These are phyloP conservation scores for Phalaenopsis aphrodite DNA, from an alignment of 106 monocot genomes.

Conservation along the genomic window DNA sequence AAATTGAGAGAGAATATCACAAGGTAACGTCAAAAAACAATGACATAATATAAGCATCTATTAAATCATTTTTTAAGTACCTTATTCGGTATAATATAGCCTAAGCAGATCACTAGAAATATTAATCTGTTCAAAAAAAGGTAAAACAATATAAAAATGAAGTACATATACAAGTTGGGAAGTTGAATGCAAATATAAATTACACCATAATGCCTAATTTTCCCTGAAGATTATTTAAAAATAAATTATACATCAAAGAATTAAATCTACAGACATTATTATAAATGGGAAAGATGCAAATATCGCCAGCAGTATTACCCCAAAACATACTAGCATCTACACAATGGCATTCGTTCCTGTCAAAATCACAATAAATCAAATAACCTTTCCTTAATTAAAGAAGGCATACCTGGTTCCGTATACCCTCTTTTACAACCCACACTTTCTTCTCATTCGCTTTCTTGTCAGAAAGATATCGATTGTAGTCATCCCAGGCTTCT, in stretches of 20 bases:
- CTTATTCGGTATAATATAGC: background rate
- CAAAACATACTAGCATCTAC: conserved; percentile 1
- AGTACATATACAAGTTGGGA: background rate
- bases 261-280: background rate
- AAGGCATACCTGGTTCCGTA: conserved; percentile 58
- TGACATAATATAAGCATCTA: background rate
- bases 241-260: background rate
- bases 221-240: background rate
- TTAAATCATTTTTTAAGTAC: background rate
- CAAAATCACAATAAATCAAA: background rate
- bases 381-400: background rate
- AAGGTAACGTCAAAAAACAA: background rate
- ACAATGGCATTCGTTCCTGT: background rate
- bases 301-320: background rate
- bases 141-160: background rate
- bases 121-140: background rate
- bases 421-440: conserved; percentile 70
- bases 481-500: conserved; percentile 99
- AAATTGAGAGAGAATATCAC: background rate
- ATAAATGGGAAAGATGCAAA: background rate
- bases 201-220: background rate
- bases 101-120: background rate
- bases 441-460: conserved; percentile 93
- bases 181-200: background rate
- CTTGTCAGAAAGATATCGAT: conserved; percentile 92